Evolutionary conservation across 2,329 filamentous ascomycete species (phyloP).

Genomic region (Leptographium lundbergii): DNA sequence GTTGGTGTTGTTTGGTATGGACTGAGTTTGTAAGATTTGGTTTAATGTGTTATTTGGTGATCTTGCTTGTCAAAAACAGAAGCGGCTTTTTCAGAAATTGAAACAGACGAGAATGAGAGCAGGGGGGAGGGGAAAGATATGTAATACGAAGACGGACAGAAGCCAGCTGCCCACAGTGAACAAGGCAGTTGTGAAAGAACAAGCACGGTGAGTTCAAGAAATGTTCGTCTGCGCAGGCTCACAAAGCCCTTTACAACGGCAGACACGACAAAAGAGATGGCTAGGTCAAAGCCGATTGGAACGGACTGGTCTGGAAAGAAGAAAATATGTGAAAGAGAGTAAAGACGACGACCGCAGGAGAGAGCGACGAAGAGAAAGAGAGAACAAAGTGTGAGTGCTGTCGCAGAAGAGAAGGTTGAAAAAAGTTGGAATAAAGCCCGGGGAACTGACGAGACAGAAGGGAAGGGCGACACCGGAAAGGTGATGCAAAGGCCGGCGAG

Average conservation of each 20-base stretch:
- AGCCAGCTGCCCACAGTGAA: not conserved
- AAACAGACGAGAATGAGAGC: not conserved
- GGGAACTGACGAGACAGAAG: not conserved
- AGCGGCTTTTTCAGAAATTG: not conserved
- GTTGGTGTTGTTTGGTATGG: not conserved
- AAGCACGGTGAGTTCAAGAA: not conserved
- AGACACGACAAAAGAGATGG: not conserved
- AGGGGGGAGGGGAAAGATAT: not conserved
- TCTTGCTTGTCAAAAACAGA: not conserved
- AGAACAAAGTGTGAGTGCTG: not conserved
- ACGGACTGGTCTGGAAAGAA: not conserved
- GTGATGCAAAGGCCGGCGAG: too few species aligned
- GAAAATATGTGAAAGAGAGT: not conserved
- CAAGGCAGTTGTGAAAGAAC: not conserved
- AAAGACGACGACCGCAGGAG: not conserved
- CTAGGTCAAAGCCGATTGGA: not conserved
- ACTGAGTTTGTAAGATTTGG: not conserved
- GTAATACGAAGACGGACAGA: not conserved
- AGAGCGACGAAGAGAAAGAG: not conserved
- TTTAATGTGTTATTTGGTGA: not conserved
- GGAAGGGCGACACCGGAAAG: not conserved
- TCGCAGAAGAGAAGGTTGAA: not conserved
- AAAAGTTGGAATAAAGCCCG: not conserved
- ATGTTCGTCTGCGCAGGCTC: not conserved
- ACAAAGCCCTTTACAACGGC: not conserved